Evolutionary conservation across 108 stramenopile species (phyloP).

Genomic region (Mediolabrus comicus): DNA sequence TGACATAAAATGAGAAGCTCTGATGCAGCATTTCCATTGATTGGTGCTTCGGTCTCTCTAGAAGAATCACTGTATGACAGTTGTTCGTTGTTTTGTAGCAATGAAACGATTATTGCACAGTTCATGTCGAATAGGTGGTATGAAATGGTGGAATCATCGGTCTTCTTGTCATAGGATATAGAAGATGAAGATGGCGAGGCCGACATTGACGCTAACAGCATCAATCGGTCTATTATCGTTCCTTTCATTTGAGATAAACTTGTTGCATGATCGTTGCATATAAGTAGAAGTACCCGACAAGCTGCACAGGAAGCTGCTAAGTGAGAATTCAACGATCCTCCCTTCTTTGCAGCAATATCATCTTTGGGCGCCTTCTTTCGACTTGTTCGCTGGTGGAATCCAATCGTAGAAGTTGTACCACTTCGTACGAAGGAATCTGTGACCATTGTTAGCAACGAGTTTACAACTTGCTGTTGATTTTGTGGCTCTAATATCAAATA

Average conservation of each 20-base stretch:
- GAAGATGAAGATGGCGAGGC: neutral
- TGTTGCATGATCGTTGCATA: conserved; percentile 13
- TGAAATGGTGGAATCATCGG: conserved; percentile 1
- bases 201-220: conserved; percentile 35
- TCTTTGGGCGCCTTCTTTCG: neutral
- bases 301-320: conserved; percentile 26
- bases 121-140: conserved; percentile 42
- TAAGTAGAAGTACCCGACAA: conserved; percentile 35
- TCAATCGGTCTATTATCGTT: conserved; percentile 26
- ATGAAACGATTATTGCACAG: conserved; percentile 30
- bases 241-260: conserved; percentile 18
- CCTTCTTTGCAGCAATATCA: neutral
- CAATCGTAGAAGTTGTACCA: neutral
- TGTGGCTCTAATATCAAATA: conserved; percentile 22
- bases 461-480: conserved; percentile 30
- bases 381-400: too few relatives aligned
- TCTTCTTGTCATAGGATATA: neutral
- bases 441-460: conserved; percentile 34
- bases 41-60: neutral
- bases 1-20: conserved; percentile 44
- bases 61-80: neutral
- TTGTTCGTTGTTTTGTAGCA: conserved; percentile 14
- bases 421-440: conserved; percentile 32
- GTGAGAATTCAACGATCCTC: neutral
- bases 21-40: conserved; percentile 5